These are phyloP conservation scores for Selenicereus undatus DNA, from an alignment of 148 eudicot species.

Conservation along the genomic window DNA sequence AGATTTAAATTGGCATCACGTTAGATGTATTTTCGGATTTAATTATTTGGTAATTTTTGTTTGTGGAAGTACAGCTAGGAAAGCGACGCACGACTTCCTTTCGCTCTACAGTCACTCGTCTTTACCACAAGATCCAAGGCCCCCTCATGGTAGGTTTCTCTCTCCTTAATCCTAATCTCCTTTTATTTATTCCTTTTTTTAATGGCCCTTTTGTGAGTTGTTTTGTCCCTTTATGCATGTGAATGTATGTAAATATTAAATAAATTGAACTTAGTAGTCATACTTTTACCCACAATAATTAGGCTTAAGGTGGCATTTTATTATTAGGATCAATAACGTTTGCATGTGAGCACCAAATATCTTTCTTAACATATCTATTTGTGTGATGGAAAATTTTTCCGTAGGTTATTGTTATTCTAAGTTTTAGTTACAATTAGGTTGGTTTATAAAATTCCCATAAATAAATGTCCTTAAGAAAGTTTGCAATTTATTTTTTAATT, in stretches of 20 bases:
- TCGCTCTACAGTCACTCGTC: conserved; percentile 64
- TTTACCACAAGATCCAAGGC: conserved; percentile 79
- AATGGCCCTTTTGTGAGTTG: conserved; percentile 27
- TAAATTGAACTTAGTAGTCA: conserved; percentile 2
- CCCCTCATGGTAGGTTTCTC: conserved; percentile 58
- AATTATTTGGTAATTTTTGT: not conserved
- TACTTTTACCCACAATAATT: conserved; percentile 31
- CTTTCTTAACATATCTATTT: conserved; percentile 13
- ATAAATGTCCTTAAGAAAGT: not conserved
- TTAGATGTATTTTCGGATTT: not conserved
- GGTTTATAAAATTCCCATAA: not conserved
- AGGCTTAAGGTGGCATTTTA: conserved; percentile 26
- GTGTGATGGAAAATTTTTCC: not conserved
- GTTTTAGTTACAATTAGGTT: not conserved
- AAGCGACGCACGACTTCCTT: conserved; percentile 83
- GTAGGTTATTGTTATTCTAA: not conserved
- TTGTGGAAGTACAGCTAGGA: conserved; percentile 51
- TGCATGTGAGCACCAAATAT: conserved; percentile 35
- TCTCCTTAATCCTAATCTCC: not conserved
- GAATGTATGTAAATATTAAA: conserved; percentile 22
- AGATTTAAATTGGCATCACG: not conserved
- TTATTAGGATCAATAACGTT: conserved; percentile 25
- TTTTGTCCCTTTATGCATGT: conserved; percentile 43
- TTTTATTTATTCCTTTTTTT: not conserved
- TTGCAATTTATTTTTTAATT: too few species aligned